phyloP scores from a whole-genome alignment of 352 stramenopile genomes.

The Phytophthora europaea region DNA sequence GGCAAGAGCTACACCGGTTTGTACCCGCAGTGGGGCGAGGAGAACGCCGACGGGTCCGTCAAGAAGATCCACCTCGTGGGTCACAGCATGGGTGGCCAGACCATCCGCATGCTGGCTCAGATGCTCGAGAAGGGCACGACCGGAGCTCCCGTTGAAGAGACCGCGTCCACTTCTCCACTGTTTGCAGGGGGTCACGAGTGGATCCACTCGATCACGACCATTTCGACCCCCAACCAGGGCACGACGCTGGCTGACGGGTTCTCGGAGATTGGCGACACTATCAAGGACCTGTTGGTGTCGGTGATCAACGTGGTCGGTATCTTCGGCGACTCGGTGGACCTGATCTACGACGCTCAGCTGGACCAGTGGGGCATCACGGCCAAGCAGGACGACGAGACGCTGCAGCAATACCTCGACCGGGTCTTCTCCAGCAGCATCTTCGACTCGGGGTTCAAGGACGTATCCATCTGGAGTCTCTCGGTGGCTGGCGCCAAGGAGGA shows the following conservation, averaged over 20 bases:
- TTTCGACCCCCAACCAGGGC: conserved; percentile 70
- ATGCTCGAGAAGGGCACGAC: conserved; percentile 63
- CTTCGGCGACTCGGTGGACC: conserved; percentile 37
- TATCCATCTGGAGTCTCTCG: conserved; percentile 51
- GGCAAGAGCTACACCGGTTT: conserved; percentile 59
- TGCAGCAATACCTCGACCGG: conserved; percentile 42
- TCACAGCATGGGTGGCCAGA: conserved; percentile 83
- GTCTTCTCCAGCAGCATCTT: conserved; percentile 54
- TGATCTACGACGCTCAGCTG: conserved; percentile 61
- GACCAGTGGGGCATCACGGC: conserved; percentile 63
- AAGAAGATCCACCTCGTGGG: conserved; percentile 80
- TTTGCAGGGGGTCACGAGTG: conserved; percentile 65
- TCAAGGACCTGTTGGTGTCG: conserved; percentile 51
- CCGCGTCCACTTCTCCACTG: conserved; percentile 39
- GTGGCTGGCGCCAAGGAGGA: conserved; percentile 46
- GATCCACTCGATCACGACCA: conserved; percentile 73
- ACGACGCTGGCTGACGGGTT: conserved; percentile 58
- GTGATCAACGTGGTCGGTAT: conserved; percentile 45
- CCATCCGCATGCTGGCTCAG: conserved; percentile 75
- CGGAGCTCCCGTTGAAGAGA: conserved; percentile 47
- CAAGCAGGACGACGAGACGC: conserved; percentile 40
- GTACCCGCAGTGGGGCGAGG: conserved; percentile 66
- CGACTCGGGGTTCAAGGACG: conserved; percentile 49
- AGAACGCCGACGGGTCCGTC: conserved; percentile 48
- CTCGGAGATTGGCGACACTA: conserved; percentile 43